These are phyloP conservation scores for Plasmodium vivax DNA, from an alignment of 169 alveolate species.

Conservation along the genomic window DNA sequence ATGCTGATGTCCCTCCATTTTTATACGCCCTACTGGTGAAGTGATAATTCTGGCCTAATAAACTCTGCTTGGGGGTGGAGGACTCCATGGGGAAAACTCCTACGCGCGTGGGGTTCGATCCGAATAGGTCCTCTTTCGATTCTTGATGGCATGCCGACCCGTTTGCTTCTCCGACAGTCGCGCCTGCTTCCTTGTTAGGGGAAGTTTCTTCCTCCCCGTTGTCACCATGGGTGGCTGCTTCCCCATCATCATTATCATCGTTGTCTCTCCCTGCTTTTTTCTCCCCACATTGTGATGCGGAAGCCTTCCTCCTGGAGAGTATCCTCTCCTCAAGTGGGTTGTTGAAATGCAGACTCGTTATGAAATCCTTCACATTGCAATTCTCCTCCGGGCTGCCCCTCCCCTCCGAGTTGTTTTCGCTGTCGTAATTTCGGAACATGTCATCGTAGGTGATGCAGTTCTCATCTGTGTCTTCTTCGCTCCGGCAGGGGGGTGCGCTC, in stretches of 20 bases:
- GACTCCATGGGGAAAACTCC: not conserved
- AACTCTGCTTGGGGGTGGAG: not conserved
- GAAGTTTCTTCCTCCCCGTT: not conserved
- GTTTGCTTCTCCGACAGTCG: not conserved
- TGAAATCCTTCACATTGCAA: slow-evolving; percentile 23
- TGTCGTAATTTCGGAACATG: slow-evolving; percentile 12
- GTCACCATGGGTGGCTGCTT: not conserved
- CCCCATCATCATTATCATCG: not conserved
- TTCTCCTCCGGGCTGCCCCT: not conserved
- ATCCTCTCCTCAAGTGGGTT: not conserved
- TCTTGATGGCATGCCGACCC: not conserved
- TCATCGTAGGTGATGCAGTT: slow-evolving; percentile 18
- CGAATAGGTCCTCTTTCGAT: not conserved
- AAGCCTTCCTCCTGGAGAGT: not conserved
- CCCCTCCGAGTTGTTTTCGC: slow-evolving; percentile 2
- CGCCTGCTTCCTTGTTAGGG: not conserved
- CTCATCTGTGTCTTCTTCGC: slow-evolving; percentile 13
- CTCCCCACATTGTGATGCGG: not conserved
- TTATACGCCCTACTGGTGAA: not conserved
- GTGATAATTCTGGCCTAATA: not conserved
- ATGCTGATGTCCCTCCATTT: not conserved
- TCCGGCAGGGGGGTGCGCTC: not conserved
- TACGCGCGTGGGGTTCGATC: not conserved
- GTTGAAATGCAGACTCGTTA: slow-evolving; percentile 10
- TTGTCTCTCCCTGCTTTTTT: not conserved